Conservation (phyloP, 257 asterid genomes). For the Verbena officinalis region DNA sequence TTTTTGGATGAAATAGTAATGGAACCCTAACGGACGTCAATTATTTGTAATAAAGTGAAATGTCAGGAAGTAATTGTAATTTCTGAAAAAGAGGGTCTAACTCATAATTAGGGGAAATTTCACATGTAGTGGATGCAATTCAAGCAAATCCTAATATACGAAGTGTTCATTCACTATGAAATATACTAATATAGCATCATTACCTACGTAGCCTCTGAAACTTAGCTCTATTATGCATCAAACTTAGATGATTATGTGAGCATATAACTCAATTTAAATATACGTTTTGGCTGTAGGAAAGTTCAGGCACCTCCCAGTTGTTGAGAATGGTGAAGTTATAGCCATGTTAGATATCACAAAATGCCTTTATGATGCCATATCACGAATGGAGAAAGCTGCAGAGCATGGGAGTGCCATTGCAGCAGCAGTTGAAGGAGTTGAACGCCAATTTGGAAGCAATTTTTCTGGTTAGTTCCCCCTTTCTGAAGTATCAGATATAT, state of each 20-base stretch:
- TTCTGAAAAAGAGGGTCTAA: too few relatives aligned
- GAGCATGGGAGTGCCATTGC: conserved; percentile 98
- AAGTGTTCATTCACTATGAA: background rate
- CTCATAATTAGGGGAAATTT: too few relatives aligned
- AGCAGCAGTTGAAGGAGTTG: conserved; percentile 98
- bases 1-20: too few relatives aligned
- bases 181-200: background rate
- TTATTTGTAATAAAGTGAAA: too few relatives aligned
- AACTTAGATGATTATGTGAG: background rate
- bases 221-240: background rate
- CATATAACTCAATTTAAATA: background rate
- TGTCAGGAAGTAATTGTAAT: too few relatives aligned
- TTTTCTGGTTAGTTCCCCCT: conserved; percentile 66
- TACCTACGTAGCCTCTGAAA: background rate
- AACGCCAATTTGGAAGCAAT: conserved; percentile 87
- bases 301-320: conserved; percentile 97
- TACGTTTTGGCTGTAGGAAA: conserved; percentile 54
- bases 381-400: conserved; percentile 98
- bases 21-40: too few relatives aligned
- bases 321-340: conserved; percentile 97
- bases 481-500: conserved; percentile 4
- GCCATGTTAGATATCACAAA: conserved; percentile 91
- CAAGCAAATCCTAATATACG: background rate
- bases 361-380: conserved; percentile 96
- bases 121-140: too few relatives aligned